These are phyloP conservation scores for Aspergillus saccharolyticus DNA, from an alignment of 495 filamentous ascomycete genomes.

Conservation along the genomic window DNA sequence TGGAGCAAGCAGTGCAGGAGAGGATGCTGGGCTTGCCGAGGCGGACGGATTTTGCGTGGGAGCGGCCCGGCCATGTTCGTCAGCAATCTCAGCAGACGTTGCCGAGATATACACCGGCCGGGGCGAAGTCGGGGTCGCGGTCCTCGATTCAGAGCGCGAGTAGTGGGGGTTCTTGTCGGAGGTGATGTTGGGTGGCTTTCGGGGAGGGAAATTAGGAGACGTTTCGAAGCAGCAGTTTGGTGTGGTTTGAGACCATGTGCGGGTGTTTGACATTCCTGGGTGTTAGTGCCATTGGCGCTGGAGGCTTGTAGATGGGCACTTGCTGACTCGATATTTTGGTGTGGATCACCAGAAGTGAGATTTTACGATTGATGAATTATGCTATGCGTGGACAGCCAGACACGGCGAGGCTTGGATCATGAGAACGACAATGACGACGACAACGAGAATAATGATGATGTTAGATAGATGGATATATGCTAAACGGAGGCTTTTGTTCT, in stretches of 20 bases:
- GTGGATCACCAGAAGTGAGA: no score
- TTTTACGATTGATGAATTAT: not conserved
- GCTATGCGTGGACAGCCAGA: not conserved
- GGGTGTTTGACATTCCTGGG: no score
- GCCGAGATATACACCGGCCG: conserved; percentile 20
- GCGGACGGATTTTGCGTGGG: conserved; percentile 24
- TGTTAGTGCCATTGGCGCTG: not conserved
- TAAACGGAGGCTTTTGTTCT: conserved; percentile 1
- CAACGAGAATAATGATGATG: no score
- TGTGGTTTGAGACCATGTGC: no score
- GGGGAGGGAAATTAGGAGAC: no score
- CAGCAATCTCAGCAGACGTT: conserved; percentile 1
- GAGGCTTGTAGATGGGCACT: not conserved
- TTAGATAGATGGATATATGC: not conserved
- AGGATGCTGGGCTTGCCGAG: conserved; percentile 28
- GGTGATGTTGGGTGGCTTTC: not conserved
- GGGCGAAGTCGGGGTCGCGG: conserved; percentile 1
- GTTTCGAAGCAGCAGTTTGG: no score
- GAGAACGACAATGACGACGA: no score
- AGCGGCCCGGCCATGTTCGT: not conserved
- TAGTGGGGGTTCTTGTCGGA: not conserved
- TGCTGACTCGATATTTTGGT: no score
- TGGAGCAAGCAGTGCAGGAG: conserved; percentile 25
- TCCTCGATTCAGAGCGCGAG: not conserved
- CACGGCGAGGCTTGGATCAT: no score